Evolutionary conservation across 495 filamentous ascomycete species (phyloP).

Genomic region (Penicillium waksmanii): DNA sequence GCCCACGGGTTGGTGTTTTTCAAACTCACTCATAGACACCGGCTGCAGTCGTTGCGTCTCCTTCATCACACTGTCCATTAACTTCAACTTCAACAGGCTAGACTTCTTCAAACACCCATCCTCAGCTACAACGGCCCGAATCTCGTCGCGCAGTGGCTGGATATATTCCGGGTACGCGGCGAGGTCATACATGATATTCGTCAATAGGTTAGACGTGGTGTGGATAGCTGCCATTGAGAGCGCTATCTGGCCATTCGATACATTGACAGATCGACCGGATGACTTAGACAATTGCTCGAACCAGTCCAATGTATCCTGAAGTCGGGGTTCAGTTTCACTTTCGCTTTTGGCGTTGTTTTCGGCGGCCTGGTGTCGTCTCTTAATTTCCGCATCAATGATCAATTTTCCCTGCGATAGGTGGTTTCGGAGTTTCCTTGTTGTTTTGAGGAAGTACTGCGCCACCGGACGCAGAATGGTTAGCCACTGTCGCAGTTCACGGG

Average conservation of each 20-base stretch:
- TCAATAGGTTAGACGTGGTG: constrained; percentile 45
- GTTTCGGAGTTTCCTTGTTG: constrained; percentile 30
- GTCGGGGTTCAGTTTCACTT: constrained; percentile 19
- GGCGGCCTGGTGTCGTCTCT: constrained; percentile 27
- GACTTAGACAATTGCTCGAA: constrained; percentile 31
- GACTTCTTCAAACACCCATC: constrained; percentile 51
- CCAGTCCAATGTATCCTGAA: constrained; percentile 43
- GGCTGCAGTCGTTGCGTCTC: constrained; percentile 41
- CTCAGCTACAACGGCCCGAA: constrained; percentile 34
- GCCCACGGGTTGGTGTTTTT: not conserved
- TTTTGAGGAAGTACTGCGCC: constrained; percentile 42
- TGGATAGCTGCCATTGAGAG: constrained; percentile 51
- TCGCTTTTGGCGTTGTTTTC: constrained; percentile 21
- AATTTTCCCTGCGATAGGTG: constrained; percentile 28
- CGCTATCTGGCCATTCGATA: constrained; percentile 33
- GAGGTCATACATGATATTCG: constrained; percentile 48
- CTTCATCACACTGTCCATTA: constrained; percentile 52
- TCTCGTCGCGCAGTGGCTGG: constrained; percentile 42
- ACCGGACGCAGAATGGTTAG: constrained; percentile 42
- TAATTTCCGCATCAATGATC: constrained; percentile 40
- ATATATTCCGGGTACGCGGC: constrained; percentile 41
- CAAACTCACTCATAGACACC: constrained; percentile 37
- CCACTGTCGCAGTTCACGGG: constrained; percentile 35
- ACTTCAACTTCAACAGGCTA: constrained; percentile 51
- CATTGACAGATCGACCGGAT: constrained; percentile 21